Base-by-base conservation (phyloP, 345 rosid genomes). In the Corchorus olitorius region DNA sequence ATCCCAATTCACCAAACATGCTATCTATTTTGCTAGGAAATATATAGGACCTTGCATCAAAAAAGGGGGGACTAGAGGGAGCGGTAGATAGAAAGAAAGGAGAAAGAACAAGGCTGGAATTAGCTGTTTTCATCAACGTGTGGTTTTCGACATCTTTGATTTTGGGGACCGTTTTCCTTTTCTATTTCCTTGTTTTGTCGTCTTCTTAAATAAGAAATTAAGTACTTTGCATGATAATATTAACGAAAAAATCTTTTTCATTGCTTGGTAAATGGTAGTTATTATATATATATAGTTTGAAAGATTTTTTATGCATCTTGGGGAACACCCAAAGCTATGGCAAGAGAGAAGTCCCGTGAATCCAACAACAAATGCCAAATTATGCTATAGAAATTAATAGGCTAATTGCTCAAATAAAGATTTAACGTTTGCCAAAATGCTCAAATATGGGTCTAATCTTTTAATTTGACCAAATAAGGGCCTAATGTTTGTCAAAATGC, bases 41-140 rank as follows among this genome's bases (percentile, higher is more conserved):
- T 27, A 33, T 27, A 34, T 69, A 69, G 73, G 14, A 69, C 45
- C 55, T 50, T 49, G 22, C 59, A 49, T 50, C 19, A 48, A 67
- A 67, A 13, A 19, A 46, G 13, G n/a, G 1, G 17, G 54, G 71
- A 9, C 17, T 33, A 33, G 8, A 35, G 65, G 9, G 7, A 34
- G 16, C 5, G 14, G 50, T 10, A 12, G 4, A 3, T 2, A 17
- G 17, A 49, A 49, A 0, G 19, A 4, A 4, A 15, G 41, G 43
- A 50, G 55, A 8, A 50, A 50, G 43, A 69, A 69, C n/a, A 22
- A 7, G 60, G 39, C 6, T 49, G 14, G 14, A 70, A 27, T 33
- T 11, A 50, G 73, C 43, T 70, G 33, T 70, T 70, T 52, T 19
- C 60, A 27, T 27, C 46, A 16, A 70, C 16, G 12, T 52, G 8